Conservation (phyloP, 2,329 filamentous ascomycete species). For the Dothiorella sarmentorum region DNA sequence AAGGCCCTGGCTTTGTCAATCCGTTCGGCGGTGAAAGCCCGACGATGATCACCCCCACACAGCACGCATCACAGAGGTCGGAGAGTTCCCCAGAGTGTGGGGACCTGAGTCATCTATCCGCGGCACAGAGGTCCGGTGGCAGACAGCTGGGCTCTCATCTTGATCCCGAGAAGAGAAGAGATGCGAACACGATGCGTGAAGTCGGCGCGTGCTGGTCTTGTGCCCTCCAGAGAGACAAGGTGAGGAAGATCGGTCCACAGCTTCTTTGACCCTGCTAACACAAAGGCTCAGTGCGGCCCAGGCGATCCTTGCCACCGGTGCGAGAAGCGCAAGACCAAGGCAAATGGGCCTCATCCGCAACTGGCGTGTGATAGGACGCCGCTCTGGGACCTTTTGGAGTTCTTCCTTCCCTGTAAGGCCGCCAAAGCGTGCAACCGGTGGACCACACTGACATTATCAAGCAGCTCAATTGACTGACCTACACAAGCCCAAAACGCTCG, state of each 20-base stretch:
- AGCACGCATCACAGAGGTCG: not conserved
- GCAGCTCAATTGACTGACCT: constrained; percentile 17
- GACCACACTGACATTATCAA: constrained; percentile 16
- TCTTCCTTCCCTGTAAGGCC: constrained; percentile 41
- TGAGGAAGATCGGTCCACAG: constrained; percentile 23
- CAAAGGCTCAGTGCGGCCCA: constrained; percentile 33
- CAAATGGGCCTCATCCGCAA: constrained; percentile 38
- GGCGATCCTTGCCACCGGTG: constrained; percentile 40
- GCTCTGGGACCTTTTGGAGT: constrained; percentile 41
- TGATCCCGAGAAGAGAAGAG: constrained; percentile 36
- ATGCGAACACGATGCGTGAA: constrained; percentile 45
- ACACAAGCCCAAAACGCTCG: constrained; percentile 29
- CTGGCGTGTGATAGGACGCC: constrained; percentile 47
- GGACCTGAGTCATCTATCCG: not conserved
- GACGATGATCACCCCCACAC: not conserved
- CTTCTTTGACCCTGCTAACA: constrained; percentile 5
- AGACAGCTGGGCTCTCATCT: constrained; percentile 38
- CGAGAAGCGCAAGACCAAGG: constrained; percentile 36
- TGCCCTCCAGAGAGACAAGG: constrained; percentile 46
- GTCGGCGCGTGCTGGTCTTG: constrained; percentile 49
- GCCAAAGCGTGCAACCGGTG: not conserved
- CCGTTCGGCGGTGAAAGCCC: constrained; percentile 10
- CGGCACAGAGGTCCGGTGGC: constrained; percentile 32
- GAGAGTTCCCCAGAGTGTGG: constrained; percentile 5
- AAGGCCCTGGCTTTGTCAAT: constrained; percentile 2